Percentiles rank a stretch among this genome's conserved stretches.
phyloP scores from a whole-genome alignment of 306 rosid genomes.

The Cucumis hystrix region DNA sequence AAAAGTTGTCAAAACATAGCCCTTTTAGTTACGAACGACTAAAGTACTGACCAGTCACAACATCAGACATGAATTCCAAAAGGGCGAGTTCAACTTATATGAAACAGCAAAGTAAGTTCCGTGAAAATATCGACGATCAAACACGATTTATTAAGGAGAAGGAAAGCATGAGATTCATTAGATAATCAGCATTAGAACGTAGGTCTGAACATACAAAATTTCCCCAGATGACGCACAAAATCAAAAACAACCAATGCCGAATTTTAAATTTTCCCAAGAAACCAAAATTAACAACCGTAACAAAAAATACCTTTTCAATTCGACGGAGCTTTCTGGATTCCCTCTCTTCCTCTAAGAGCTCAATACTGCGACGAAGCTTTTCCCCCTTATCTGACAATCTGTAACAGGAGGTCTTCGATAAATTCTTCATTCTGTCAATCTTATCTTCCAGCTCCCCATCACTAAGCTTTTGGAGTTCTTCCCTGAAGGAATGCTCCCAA shows the following conservation, averaged over 20 bases:
- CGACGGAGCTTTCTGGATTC: conserved; percentile 22
- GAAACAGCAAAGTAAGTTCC: background rate
- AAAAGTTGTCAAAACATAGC: background rate
- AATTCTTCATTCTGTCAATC: conserved; percentile 13
- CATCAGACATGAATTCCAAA: background rate
- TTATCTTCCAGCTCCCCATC: conserved; percentile 27
- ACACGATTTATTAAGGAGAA: background rate
- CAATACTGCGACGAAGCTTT: conserved; percentile 21
- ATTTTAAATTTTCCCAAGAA: background rate
- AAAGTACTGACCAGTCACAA: background rate
- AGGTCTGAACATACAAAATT: background rate
- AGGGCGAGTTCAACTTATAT: background rate
- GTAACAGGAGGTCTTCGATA: background rate
- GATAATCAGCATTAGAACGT: background rate
- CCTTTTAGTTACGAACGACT: background rate
- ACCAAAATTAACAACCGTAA: background rate
- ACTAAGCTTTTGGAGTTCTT: background rate
- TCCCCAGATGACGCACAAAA: background rate
- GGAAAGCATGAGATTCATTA: background rate
- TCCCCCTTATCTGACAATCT: conserved; percentile 42
- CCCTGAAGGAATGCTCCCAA: conserved; percentile 1
- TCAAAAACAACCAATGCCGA: background rate
- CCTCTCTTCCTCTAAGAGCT: conserved; percentile 24
- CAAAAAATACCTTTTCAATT: conserved; percentile 12
- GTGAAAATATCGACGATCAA: background rate